phyloP scores from a whole-genome alignment of 2,329 filamentous ascomycete species.

The Fusarium tuaranense region DNA sequence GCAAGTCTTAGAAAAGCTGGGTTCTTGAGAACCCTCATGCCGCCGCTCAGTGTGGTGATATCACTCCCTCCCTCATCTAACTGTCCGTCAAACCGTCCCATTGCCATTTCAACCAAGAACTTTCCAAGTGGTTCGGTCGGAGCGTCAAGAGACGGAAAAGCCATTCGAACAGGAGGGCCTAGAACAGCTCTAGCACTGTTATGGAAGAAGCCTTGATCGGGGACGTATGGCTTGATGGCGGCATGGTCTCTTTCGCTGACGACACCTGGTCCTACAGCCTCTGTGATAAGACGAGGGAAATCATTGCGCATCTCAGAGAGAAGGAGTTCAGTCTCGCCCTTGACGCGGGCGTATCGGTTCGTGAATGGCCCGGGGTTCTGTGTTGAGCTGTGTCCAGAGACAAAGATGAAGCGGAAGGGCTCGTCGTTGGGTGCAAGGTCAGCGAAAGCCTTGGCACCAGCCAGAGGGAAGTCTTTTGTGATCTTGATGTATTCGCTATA shows the following conservation, averaged over 20 bases:
- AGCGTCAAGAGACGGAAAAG: constrained; percentile 9
- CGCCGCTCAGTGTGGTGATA: constrained; percentile 21
- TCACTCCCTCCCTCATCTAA: constrained; percentile 1
- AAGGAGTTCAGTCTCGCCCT: constrained; percentile 27
- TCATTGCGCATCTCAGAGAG: constrained; percentile 20
- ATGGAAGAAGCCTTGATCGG: constrained; percentile 10
- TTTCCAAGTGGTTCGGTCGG: constrained; percentile 29
- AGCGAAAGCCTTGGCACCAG: constrained; percentile 27
- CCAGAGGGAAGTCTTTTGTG: constrained; percentile 28
- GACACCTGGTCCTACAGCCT: constrained; percentile 24
- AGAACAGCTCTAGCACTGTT: background rate
- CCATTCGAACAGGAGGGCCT: constrained; percentile 5
- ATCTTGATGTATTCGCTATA: constrained; percentile 30
- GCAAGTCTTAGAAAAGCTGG: constrained; percentile 13
- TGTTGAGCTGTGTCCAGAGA: constrained; percentile 22
- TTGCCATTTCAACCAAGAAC: constrained; percentile 29
- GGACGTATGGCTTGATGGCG: constrained; percentile 26
- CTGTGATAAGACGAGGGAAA: constrained; percentile 9
- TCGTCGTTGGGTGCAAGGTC: constrained; percentile 15
- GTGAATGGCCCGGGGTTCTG: constrained; percentile 20
- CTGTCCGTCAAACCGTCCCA: constrained; percentile 25
- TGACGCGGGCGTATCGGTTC: constrained; percentile 23
- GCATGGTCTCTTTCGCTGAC: constrained; percentile 30
- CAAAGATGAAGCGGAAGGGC: constrained; percentile 33
- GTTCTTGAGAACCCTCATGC: constrained; percentile 31